Percentiles rank a stretch among this genome's conserved stretches.
Evolutionary conservation across 2,329 filamentous ascomycete genomes (phyloP).

Genomic region (Aureobasidium sp.): DNA sequence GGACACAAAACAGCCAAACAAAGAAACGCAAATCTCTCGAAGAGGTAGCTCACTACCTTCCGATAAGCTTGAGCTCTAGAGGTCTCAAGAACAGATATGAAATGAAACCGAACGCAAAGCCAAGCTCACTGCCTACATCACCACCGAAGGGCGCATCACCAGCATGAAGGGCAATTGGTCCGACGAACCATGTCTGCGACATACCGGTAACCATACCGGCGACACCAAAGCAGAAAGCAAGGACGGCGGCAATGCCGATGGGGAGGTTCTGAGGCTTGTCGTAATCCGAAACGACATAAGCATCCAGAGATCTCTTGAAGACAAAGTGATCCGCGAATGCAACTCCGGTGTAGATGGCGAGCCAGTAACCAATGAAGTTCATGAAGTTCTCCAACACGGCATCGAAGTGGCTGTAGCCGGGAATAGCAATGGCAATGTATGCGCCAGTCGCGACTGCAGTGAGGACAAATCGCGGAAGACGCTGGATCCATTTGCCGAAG

Average conservation of each 20-base stretch:
- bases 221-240: slow-evolving; percentile 58
- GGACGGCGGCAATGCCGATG: slow-evolving; percentile 54
- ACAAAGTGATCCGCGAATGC: slow-evolving; percentile 60
- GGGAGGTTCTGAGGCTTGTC: slow-evolving; percentile 53
- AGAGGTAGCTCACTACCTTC: slow-evolving; percentile 16
- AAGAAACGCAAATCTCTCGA: not conserved
- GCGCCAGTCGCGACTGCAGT: slow-evolving; percentile 54
- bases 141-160: slow-evolving; percentile 46
- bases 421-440: slow-evolving; percentile 64
- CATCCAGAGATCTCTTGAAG: slow-evolving; percentile 55
- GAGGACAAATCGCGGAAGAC: slow-evolving; percentile 62
- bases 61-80: slow-evolving; percentile 39
- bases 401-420: slow-evolving; percentile 61
- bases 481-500: slow-evolving; percentile 51
- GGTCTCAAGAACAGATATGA: slow-evolving; percentile 47
- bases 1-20: not conserved
- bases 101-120: slow-evolving; percentile 52
- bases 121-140: slow-evolving; percentile 55
- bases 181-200: slow-evolving; percentile 60
- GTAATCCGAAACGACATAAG: slow-evolving; percentile 55
- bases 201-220: slow-evolving; percentile 63
- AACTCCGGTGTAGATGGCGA: slow-evolving; percentile 65
- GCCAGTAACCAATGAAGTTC: slow-evolving; percentile 57
- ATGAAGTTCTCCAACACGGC: slow-evolving; percentile 57
- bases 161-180: slow-evolving; percentile 58